Evolutionary conservation across 768 basidiomycete species (phyloP).

Genomic region (Clavaria fumosa): DNA sequence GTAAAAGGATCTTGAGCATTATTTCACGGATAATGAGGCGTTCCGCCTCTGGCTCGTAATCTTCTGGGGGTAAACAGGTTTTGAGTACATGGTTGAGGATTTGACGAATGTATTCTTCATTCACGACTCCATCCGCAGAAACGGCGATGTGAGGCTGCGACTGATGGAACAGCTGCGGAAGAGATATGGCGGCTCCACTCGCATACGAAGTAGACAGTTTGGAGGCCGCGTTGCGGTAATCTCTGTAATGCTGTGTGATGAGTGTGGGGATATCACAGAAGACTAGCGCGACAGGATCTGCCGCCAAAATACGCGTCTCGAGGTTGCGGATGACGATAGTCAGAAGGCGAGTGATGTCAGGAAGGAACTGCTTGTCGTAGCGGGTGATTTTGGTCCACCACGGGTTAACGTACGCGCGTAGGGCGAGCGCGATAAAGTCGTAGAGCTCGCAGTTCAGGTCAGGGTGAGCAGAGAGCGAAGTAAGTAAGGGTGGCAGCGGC

Average conservation of each 20-base stretch:
- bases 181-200: constrained; percentile 41
- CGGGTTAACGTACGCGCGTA: constrained; percentile 64
- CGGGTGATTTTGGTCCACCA: constrained; percentile 81
- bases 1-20: constrained; percentile 59
- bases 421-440: constrained; percentile 63
- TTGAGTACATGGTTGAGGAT: constrained; percentile 64
- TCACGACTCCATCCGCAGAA: constrained; percentile 42
- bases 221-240: constrained; percentile 53
- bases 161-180: constrained; percentile 60
- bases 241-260: constrained; percentile 59
- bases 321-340: constrained; percentile 41
- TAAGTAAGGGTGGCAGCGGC: constrained; percentile 38
- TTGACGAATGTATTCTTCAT: constrained; percentile 69
- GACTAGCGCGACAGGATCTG: constrained; percentile 46
- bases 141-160: constrained; percentile 79
- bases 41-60: constrained; percentile 66
- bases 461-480: constrained; percentile 25
- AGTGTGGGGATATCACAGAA: constrained; percentile 49
- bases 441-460: constrained; percentile 59
- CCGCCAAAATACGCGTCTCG: constrained; percentile 36
- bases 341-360: constrained; percentile 48
- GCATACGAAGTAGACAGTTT: constrained; percentile 62
- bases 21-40: constrained; percentile 77
- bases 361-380: constrained; percentile 72
- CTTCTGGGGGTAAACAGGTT: constrained; percentile 57